phyloP scores from a whole-genome alignment of 2,329 filamentous ascomycete genomes.

The Colletotrichum lini region DNA sequence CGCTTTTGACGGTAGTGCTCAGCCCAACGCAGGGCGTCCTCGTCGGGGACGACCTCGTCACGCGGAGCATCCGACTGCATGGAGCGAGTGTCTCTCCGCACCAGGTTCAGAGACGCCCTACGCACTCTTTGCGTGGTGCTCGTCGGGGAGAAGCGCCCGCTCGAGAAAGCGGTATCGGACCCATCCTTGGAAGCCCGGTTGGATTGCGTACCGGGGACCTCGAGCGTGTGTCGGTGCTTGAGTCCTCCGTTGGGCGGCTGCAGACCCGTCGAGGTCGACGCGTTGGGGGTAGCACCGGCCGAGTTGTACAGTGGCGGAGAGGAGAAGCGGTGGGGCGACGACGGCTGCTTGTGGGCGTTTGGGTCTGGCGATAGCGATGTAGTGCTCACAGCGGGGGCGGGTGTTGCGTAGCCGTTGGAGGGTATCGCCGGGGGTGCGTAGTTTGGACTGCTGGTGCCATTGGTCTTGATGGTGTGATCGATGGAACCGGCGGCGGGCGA shows the following conservation, averaged over 20 bases:
- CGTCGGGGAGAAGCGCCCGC: conserved; percentile 85
- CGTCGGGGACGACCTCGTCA: conserved; percentile 88
- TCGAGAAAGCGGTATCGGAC: conserved; percentile 75
- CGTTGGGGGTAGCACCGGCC: conserved; percentile 52
- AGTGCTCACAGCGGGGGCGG: conserved; percentile 30
- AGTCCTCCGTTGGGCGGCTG: conserved; percentile 71
- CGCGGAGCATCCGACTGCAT: conserved; percentile 87
- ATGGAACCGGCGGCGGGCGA: conserved; percentile 48
- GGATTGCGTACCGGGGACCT: conserved; percentile 81
- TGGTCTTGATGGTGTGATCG: conserved; percentile 32
- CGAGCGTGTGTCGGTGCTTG: conserved; percentile 88
- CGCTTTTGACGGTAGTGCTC: conserved; percentile 94
- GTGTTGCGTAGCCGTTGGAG: conserved; percentile 41
- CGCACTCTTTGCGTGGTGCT: conserved; percentile 69
- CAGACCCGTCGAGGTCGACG: conserved; percentile 64
- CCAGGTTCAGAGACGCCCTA: conserved; percentile 87
- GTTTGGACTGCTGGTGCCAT: conserved; percentile 46
- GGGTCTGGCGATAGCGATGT: conserved; percentile 43
- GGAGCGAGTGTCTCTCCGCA: conserved; percentile 84
- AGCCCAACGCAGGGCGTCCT: conserved; percentile 92
- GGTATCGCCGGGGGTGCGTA: conserved; percentile 48
- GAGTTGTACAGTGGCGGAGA: conserved; percentile 72
- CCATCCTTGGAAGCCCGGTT: conserved; percentile 81
- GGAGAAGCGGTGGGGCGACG: conserved; percentile 72
- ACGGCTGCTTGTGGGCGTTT: conserved; percentile 42